Evolutionary conservation across 768 basidiomycete species (phyloP), one percentile per base, ranked within the genome.

Genomic region (Rhodotorula diobovata): DNA sequence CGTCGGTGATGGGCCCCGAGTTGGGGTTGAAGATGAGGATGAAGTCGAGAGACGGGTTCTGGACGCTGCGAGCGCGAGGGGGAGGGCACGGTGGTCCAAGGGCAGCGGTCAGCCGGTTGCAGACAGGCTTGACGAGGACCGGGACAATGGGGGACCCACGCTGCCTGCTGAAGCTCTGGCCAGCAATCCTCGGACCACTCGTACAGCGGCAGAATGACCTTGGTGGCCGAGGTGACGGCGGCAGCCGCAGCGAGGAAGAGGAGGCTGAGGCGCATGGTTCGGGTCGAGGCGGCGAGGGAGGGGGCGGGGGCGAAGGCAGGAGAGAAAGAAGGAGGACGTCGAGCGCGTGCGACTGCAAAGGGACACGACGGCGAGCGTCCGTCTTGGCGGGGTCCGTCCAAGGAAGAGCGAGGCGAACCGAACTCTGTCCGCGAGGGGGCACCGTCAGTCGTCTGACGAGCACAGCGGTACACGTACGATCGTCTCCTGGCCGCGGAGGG

Each of bases 21-120:
- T 63, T 51, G 1, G 67, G 67, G 55, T 68, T 68, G 50, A 68
- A 39, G 45, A 68, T 57, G 43, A 68, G 35, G 34, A 68, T 39
- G 39, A 34, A 68, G 20, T 41, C 30, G 23, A 62, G 43, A 0
- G 23, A 18, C 15, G 67, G 67, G 37, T 68, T 56, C 54, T 61
- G 45, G n/a, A 48, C 34, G 28, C 67, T 68, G 66, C 2, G 11
- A 11, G 25, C 4, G 48, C 48, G 48, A 50, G 7, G 14, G 7
- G 48, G 48, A 25, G 48, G 28, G 23, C 6, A 50, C 25, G 23
- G 23, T 5, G 45, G 45, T 5, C 12, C 18, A n/a, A 28, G 14
- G 23, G 41, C 39, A n/a, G 21, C 2, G 4, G 46, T 46, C 48
- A 50, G 48, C 2, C 23, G 48, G 6, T 8, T 11, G 12, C 20